phyloP scores from a whole-genome alignment of 805 yeast species.

The Pichia deserticola region DNA sequence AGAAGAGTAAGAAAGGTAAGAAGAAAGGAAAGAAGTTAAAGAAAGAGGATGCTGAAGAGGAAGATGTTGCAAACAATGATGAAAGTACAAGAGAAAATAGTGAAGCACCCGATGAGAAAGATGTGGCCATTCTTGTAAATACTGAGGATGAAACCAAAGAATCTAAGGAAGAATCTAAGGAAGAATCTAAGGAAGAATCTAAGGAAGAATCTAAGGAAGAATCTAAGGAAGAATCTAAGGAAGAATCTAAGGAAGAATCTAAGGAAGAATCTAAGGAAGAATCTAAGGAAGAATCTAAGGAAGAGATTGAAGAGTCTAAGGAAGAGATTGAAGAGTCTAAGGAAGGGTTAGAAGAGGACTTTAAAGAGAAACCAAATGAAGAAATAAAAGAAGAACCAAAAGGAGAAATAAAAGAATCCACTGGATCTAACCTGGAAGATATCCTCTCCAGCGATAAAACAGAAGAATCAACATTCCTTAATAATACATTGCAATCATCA shows the following conservation, averaged over 20 bases:
- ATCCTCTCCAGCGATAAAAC: constrained; percentile 12
- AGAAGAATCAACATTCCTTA: constrained; percentile 19
- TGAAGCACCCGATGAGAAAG: background rate
- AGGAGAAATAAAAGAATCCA: background rate
- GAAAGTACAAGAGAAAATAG: background rate
- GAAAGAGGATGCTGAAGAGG: constrained; percentile 5
- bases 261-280: background rate
- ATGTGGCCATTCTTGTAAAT: background rate
- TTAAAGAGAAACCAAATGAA: background rate
- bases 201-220: background rate
- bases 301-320: background rate
- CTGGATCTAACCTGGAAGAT: constrained; percentile 12
- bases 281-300: background rate
- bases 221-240: constrained; percentile 1
- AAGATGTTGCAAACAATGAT: constrained; percentile 1
- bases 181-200: background rate
- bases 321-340: background rate
- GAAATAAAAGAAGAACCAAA: background rate
- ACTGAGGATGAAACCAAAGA: constrained; percentile 2
- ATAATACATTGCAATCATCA: constrained; percentile 26
- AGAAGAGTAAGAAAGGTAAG: constrained; percentile 23
- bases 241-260: background rate
- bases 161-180: background rate
- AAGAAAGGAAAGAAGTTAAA: constrained; percentile 15
- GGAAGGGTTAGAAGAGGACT: background rate